Base-by-base conservation (phyloP, 768 basidiomycete species). In the Agrocybe praecox region DNA sequence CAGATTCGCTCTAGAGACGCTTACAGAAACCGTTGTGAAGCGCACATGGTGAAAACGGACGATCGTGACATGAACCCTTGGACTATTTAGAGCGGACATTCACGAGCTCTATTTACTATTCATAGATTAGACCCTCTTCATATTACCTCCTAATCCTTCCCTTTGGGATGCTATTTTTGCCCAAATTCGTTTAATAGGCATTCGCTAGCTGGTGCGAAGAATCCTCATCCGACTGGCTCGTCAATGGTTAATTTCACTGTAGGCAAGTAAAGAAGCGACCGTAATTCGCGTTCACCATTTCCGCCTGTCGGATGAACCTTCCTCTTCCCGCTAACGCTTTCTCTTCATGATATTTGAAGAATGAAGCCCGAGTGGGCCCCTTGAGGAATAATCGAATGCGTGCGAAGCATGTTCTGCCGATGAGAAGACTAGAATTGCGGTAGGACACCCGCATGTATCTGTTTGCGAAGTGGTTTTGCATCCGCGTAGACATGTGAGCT, bases 21-120 rank as follows among this genome's bases (percentile, higher is more conserved):
- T 96, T 62, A 84, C 89, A 29, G 85, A 87, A 56, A 80, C 81
- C 32, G 87, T 92, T 19, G 78, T 89, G 44, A 77, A 82, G 61
- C 80, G 86, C 69, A 82, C 73, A 60, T 83, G 79, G 77, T 86
- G 57, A 65, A 36, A 32, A 32, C 33, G 46, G 46, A 46, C 42
- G 12, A 6, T 23, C 18, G 17, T 48, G 34, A 48, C 18, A 29
- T 53, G 46, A 45, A 42, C 45, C 33, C 48, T 43, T 53, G 59
- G 44, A 57, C 42, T 45, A 53, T 49, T 56, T 55, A 55, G 53
- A 61, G 49, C 23, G 26, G 47, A 53, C 47, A 45, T 57, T 53
- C 52, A 57, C 53, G 33, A 40, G 36, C n/a, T 40, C 48, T 51
- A 59, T 58, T 58, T 59, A 56, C 54, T 55, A 56, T 56, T 55